Base-by-base conservation (phyloP, 1,139 yeast species). In the Candida sanyaensis region DNA sequence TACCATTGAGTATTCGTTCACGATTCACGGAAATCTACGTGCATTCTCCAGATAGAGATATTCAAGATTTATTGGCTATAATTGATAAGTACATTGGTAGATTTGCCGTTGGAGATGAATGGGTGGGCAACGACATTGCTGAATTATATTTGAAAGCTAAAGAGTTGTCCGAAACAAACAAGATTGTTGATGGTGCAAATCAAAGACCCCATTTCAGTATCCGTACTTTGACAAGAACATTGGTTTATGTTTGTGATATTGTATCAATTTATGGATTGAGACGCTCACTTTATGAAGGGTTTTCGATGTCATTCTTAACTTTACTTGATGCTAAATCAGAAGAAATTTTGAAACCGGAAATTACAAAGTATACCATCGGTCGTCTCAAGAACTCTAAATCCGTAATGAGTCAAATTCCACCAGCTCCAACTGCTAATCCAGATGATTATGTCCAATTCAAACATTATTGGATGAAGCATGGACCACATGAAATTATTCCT, bases 171-270 rank as follows among this genome's bases (percentile, higher is more conserved):
- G 89, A 86, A 37, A 66, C 78, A 5, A 90, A 93, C 62, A 75
- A 78, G 57, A 86, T 95, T 55, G 97, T 91, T n/a, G 99, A 95
- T 69, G 98, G 99, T 53, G 93, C 98, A 1, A 91, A 91, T 55
- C 97, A 91, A 63, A 86, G 83, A 55, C 98, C 99, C 0, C 98
- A 93, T 68, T 95, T 93, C 73, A 88, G 96, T 70, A 88, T 95
- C 47, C 88, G 99, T 75, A 92, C 99, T 0, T 73, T 95, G 57
- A 86, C 98, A 0, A 78, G 99, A 59, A 89, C 97, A 0, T 73
- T 95, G 53, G 70, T 81, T 2, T 92, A 91, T 60, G 96, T 90
- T 5, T 71, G 86, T 48, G 95, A 88, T 52, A 90, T 93, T 55
- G 81, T 88, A 1, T 72, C 83, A 0, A 80, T 86, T 41, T 95